phyloP scores from a whole-genome alignment of 2,329 filamentous ascomycete species.

The Pseudonectria buxi region DNA sequence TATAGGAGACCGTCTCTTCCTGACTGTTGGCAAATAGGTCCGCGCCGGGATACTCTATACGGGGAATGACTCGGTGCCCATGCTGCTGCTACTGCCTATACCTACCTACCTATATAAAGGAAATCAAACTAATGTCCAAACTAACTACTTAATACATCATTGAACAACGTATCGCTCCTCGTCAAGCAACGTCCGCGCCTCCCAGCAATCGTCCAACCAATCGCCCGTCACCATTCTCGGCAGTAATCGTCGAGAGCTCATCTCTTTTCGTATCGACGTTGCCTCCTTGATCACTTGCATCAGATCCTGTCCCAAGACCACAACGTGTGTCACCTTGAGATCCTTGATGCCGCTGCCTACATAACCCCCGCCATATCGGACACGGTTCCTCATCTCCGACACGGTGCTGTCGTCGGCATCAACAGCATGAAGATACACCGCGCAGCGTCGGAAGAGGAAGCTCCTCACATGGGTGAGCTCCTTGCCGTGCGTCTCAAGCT shows the following conservation, averaged over 20 bases:
- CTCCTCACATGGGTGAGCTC: constrained; percentile 44
- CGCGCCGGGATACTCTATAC: constrained; percentile 1
- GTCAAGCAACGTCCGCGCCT: constrained; percentile 68
- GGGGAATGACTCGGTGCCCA: no score
- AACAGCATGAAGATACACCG: constrained; percentile 34
- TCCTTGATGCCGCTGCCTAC: constrained; percentile 46
- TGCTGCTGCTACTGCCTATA: no score
- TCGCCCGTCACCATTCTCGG: constrained; percentile 61
- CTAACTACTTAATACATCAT: constrained; percentile 9
- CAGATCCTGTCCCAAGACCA: constrained; percentile 42
- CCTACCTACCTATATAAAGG: no score
- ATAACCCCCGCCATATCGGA: constrained; percentile 63
- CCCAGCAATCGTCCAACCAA: constrained; percentile 81
- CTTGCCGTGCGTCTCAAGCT: constrained; percentile 51
- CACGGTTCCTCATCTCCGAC: constrained; percentile 45
- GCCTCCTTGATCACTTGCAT: constrained; percentile 31
- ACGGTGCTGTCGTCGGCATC: constrained; percentile 27
- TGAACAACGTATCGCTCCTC: constrained; percentile 56
- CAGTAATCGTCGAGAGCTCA: constrained; percentile 42
- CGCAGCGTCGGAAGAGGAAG: constrained; percentile 45
- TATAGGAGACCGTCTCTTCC: constrained; percentile 81
- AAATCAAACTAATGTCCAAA: constrained; percentile 6
- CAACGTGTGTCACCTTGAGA: constrained; percentile 62
- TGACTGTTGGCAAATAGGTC: constrained; percentile 76
- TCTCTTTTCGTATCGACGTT: constrained; percentile 37